Evolutionary conservation across 2,329 filamentous ascomycete genomes (phyloP).

Genomic region (Rhynchosporium secalis): DNA sequence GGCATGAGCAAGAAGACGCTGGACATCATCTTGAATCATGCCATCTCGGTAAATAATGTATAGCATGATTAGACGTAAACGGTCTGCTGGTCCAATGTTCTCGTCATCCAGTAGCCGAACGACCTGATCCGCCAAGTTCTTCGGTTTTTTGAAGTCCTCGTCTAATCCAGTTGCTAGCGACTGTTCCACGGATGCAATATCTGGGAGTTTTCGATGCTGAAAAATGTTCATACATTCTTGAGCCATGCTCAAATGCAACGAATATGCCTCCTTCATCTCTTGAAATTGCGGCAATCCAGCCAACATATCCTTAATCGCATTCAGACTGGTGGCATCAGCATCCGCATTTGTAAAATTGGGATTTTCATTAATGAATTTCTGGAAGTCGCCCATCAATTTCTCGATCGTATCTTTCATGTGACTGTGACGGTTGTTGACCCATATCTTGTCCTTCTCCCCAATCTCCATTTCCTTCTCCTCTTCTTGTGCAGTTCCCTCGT

Average conservation of each 20-base stretch:
- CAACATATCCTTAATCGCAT: constrained; percentile 95
- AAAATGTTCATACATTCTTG: constrained; percentile 97
- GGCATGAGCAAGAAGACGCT: constrained; percentile 81
- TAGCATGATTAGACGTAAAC: constrained; percentile 80
- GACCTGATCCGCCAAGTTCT: constrained; percentile 82
- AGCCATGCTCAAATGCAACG: constrained; percentile 92
- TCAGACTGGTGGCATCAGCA: constrained; percentile 71
- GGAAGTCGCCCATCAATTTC: constrained; percentile 88
- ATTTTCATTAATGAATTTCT: constrained; percentile 87
- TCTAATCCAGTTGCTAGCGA: constrained; percentile 88
- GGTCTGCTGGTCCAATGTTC: constrained; percentile 67
- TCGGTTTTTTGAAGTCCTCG: constrained; percentile 88
- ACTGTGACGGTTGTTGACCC: constrained; percentile 89
- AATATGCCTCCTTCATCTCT: constrained; percentile 93
- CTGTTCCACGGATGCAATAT: constrained; percentile 87
- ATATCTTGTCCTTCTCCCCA: constrained; percentile 86
- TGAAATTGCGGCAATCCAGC: constrained; percentile 92
- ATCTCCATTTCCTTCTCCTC: constrained; percentile 92
- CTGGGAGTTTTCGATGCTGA: constrained; percentile 77
- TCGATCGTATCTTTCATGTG: constrained; percentile 99
- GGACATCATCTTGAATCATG: constrained; percentile 78
- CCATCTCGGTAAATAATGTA: constrained; percentile 87
- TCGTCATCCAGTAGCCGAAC: constrained; percentile 88
- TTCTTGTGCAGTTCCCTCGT: constrained; percentile 68
- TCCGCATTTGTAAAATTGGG: constrained; percentile 83